Conservation (phyloP, 1,139 yeast species). For the Suhomyces chickasaworum region DNA sequence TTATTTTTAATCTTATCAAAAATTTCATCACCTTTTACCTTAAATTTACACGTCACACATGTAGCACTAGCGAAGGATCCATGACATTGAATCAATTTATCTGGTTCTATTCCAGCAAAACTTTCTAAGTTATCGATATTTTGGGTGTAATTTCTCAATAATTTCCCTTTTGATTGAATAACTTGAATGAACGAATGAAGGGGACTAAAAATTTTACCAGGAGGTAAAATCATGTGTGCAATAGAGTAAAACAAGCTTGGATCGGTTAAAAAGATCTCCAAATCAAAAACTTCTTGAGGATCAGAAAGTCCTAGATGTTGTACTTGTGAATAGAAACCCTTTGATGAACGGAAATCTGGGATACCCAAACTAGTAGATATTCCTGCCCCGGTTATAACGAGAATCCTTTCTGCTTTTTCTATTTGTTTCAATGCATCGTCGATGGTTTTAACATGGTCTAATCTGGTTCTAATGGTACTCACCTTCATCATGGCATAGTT, state of each 20-base stretch:
- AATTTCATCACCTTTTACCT: slow-evolving; percentile 68
- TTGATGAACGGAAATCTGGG: slow-evolving; percentile 90
- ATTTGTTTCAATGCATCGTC: slow-evolving; percentile 63
- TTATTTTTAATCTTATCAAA: slow-evolving; percentile 61
- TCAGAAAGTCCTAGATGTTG: slow-evolving; percentile 70
- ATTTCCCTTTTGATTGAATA: slow-evolving; percentile 74
- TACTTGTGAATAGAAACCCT: slow-evolving; percentile 81
- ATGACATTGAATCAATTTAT: slow-evolving; percentile 86
- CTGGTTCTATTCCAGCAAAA: slow-evolving; percentile 72
- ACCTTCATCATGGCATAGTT: slow-evolving; percentile 66
- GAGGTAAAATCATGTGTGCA: slow-evolving; percentile 87
- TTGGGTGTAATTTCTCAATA: slow-evolving; percentile 88
- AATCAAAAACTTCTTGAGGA: slow-evolving; percentile 93
- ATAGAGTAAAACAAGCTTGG: slow-evolving; percentile 85
- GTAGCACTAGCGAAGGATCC: slow-evolving; percentile 94
- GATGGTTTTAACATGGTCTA: slow-evolving; percentile 54
- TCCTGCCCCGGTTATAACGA: slow-evolving; percentile 95
- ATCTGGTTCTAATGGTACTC: slow-evolving; percentile 52
- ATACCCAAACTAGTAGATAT: slow-evolving; percentile 91
- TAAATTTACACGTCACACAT: slow-evolving; percentile 75
- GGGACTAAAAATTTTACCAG: slow-evolving; percentile 73
- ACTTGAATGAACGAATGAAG: slow-evolving; percentile 80
- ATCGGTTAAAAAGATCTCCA: slow-evolving; percentile 70
- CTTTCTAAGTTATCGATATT: slow-evolving; percentile 91
- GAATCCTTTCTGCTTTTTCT: slow-evolving; percentile 56